Conservation (phyloP, 2,329 filamentous ascomycete species). For the Ceratocystiopsis brevicomis region DNA sequence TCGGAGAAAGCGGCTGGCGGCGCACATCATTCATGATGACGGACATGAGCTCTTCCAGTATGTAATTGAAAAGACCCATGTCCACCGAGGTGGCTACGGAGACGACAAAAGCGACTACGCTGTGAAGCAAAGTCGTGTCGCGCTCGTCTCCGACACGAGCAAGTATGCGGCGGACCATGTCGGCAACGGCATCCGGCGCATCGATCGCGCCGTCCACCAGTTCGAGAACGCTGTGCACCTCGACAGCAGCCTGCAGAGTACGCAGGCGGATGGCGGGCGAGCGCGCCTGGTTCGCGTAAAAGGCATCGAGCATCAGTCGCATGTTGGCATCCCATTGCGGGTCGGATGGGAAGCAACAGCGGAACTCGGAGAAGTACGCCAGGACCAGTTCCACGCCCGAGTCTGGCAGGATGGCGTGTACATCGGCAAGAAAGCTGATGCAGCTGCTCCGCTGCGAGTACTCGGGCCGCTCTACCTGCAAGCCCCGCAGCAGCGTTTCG, state of each 20-base stretch:
- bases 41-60: slow-evolving; percentile 31
- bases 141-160: slow-evolving; percentile 41
- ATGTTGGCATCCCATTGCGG: slow-evolving; percentile 48
- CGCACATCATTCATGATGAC: slow-evolving; percentile 31
- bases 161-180: slow-evolving; percentile 42
- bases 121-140: slow-evolving; percentile 44
- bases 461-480: slow-evolving; percentile 20
- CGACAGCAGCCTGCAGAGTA: slow-evolving; percentile 40
- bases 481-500: slow-evolving; percentile 27
- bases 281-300: slow-evolving; percentile 42
- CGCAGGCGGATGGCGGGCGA: slow-evolving; percentile 43
- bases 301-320: slow-evolving; percentile 37
- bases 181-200: slow-evolving; percentile 36
- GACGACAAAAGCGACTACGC: slow-evolving; percentile 44
- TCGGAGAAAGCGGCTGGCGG: slow-evolving; percentile 18
- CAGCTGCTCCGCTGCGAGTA: slow-evolving; percentile 47
- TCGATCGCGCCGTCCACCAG: slow-evolving; percentile 28
- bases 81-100: slow-evolving; percentile 43
- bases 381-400: slow-evolving; percentile 44
- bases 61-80: slow-evolving; percentile 37
- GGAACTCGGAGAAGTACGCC: slow-evolving; percentile 47
- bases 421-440: slow-evolving; percentile 44
- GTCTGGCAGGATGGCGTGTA: slow-evolving; percentile 45
- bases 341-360: slow-evolving; percentile 55
- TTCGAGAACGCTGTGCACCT: slow-evolving; percentile 39